Percentiles rank a stretch among this genome's conserved stretches.
These are phyloP conservation scores for Xenoacremonium recifei DNA, from an alignment of 2,329 filamentous ascomycete species.

Conservation along the genomic window DNA sequence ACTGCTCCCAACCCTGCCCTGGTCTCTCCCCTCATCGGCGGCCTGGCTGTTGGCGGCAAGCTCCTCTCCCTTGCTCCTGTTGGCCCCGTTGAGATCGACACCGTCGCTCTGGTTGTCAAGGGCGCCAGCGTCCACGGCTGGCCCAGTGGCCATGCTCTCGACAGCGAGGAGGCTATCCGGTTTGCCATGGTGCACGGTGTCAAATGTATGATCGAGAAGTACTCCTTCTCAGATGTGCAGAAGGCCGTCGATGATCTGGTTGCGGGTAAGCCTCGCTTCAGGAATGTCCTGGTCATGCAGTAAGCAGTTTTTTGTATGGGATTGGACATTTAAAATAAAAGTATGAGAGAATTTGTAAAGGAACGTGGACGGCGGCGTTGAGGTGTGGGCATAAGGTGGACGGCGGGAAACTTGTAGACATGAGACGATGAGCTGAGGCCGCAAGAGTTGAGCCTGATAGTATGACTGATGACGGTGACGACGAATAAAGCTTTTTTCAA, in stretches of 20 bases:
- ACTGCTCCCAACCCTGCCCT: slow-evolving; percentile 61
- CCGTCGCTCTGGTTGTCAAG: slow-evolving; percentile 39
- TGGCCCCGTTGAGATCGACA: slow-evolving; percentile 45
- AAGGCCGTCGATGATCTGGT: slow-evolving; percentile 43
- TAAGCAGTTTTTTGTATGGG: slow-evolving; percentile 14
- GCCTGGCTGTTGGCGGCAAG: slow-evolving; percentile 54
- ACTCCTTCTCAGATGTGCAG: slow-evolving; percentile 51
- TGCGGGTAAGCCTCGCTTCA: slow-evolving; percentile 43
- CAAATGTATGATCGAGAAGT: slow-evolving; percentile 65
- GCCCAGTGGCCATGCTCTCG: slow-evolving; percentile 61
- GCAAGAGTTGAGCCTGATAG: too few species aligned
- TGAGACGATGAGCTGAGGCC: too few species aligned
- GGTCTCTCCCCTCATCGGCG: slow-evolving; percentile 52
- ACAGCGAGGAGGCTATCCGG: slow-evolving; percentile 63
- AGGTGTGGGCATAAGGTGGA: too few species aligned
- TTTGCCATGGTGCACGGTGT: slow-evolving; percentile 63
- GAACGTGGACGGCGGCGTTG: too few species aligned
- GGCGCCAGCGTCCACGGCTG: slow-evolving; percentile 63
- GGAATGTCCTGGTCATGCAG: slow-evolving; percentile 43
- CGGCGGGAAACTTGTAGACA: too few species aligned
- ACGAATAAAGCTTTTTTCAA: too few species aligned
- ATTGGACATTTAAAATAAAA: too few species aligned
- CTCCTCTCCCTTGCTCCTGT: slow-evolving; percentile 57
- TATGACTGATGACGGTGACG: too few species aligned
- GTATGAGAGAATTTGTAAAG: too few species aligned